These are phyloP conservation scores for Collybiopsis confluens DNA, from an alignment of 768 basidiomycete genomes.

Conservation along the genomic window DNA sequence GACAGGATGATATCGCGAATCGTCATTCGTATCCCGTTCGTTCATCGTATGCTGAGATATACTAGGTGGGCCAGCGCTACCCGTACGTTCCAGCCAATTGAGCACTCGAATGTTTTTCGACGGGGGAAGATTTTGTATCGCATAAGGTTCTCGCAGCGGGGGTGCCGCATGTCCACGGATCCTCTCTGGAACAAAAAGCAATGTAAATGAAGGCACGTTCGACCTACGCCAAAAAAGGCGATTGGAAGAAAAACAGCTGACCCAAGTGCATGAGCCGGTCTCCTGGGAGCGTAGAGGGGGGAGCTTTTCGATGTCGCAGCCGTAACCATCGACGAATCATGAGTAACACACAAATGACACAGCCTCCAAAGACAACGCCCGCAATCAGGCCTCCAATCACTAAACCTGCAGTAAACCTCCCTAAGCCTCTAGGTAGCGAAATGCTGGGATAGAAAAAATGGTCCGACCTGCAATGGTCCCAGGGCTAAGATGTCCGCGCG, in stretches of 20 bases:
- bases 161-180: constrained; percentile 5
- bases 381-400: constrained; percentile 5
- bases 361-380: background rate
- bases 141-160: background rate
- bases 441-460: too few relatives aligned
- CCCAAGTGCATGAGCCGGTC: constrained; percentile 7
- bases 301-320: constrained; percentile 1
- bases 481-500: background rate
- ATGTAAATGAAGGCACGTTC: background rate
- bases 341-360: background rate
- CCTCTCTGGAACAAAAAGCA: too few relatives aligned
- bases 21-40: background rate
- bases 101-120: constrained; percentile 5
- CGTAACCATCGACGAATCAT: constrained; percentile 2
- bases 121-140: constrained; percentile 7
- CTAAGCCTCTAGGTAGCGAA: background rate
- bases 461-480: background rate
- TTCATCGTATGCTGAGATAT: constrained; percentile 2
- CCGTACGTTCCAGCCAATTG: constrained; percentile 3
- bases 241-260: background rate
- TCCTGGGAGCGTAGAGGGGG: background rate
- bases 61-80: constrained; percentile 2
- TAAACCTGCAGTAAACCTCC: background rate
- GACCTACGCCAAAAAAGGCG: background rate
- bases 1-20: background rate